Evolutionary conservation across 1,284 basidiomycete genomes (phyloP).

Genomic region (Ceratobasidium sp.): DNA sequence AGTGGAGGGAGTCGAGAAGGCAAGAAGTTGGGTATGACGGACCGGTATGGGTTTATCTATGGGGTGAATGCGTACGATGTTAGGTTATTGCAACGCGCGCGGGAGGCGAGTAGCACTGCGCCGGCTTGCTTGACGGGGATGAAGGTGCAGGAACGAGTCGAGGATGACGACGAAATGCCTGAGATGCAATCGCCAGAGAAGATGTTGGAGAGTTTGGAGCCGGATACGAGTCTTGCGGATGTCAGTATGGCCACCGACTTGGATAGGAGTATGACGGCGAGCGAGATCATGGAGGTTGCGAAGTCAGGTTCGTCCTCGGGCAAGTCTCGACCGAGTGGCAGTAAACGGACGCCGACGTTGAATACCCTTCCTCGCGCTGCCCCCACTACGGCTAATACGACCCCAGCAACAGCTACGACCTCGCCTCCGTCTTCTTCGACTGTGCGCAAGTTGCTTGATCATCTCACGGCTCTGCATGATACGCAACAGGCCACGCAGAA

Average conservation of each 20-base stretch:
- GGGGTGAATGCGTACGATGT: constrained; percentile 84
- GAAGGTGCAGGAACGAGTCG: constrained; percentile 78
- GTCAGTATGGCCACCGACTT: constrained; percentile 15
- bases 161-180: constrained; percentile 64
- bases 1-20: constrained; percentile 61
- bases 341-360: constrained; percentile 48
- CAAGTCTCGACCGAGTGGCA: constrained; percentile 27
- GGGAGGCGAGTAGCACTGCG: constrained; percentile 76
- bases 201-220: constrained; percentile 6
- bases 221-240: neutral
- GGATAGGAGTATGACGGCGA: constrained; percentile 19
- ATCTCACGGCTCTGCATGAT: constrained; percentile 89
- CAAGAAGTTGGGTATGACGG: constrained; percentile 65
- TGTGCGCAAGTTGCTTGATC: constrained; percentile 78
- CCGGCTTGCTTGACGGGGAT: constrained; percentile 88
- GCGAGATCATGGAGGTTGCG: constrained; percentile 17
- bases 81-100: constrained; percentile 76
- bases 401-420: constrained; percentile 36
- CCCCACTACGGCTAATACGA: constrained; percentile 44
- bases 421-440: constrained; percentile 54
- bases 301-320: constrained; percentile 24
- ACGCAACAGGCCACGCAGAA: constrained; percentile 76
- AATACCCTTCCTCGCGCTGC: constrained; percentile 48
- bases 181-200: constrained; percentile 46
- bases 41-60: constrained; percentile 85